phyloP scores from a whole-genome alignment of 1,284 basidiomycete species.

The Fomitopsis pinicola region DNA sequence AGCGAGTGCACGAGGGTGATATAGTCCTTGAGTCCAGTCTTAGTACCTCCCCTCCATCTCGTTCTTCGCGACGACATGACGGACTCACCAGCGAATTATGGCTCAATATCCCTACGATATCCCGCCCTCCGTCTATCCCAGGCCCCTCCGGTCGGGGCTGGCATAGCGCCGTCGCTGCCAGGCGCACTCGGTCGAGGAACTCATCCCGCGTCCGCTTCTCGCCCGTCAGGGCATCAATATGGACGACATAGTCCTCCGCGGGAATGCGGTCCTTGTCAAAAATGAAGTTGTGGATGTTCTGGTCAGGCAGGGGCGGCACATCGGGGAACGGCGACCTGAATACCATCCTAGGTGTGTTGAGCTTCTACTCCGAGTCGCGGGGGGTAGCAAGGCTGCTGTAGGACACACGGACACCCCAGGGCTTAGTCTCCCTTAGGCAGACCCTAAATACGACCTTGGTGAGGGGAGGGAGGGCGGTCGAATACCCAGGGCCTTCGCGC shows the following conservation, averaged over 20 bases:
- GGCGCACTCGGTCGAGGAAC: conserved; percentile 45
- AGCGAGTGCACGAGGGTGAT: conserved; percentile 53
- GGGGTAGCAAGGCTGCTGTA: neutral
- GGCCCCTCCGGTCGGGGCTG: conserved; percentile 42
- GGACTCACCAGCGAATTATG: conserved; percentile 60
- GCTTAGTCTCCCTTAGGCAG: too few relatives aligned
- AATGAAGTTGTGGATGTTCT: conserved; percentile 55
- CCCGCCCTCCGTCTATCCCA: conserved; percentile 42
- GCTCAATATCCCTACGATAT: conserved; percentile 65
- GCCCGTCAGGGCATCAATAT: conserved; percentile 55
- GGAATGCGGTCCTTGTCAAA: conserved; percentile 47
- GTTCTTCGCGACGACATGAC: neutral
- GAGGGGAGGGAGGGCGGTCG: too few relatives aligned
- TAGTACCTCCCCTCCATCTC: neutral
- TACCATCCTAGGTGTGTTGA: conserved; percentile 6
- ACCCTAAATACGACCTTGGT: too few relatives aligned
- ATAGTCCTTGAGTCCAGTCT: conserved; percentile 48
- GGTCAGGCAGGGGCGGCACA: conserved; percentile 34
- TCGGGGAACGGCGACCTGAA: conserved; percentile 36
- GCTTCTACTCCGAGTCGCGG: neutral
- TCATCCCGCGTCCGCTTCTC: conserved; percentile 40
- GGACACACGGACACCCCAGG: too few relatives aligned
- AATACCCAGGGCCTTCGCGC: neutral
- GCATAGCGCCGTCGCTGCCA: conserved; percentile 55
- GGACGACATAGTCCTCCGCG: conserved; percentile 51